A percentile compares a stretch with the other conserved stretches of the same genome.
Conservation (phyloP, 768 basidiomycete species). For the Tubosaeta sp. region DNA sequence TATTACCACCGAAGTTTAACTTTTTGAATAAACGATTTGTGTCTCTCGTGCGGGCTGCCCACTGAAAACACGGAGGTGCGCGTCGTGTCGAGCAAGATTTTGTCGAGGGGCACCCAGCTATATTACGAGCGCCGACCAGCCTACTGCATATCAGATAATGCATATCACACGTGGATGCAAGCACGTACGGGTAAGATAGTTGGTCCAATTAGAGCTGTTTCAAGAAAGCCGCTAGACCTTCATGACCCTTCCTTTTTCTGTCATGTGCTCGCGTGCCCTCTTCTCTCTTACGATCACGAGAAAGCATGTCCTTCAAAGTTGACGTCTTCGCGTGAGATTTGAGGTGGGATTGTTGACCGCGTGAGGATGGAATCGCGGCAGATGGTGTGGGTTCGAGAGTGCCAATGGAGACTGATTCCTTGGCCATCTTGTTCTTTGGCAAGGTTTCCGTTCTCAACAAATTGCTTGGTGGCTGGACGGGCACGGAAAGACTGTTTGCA, state of each 20-base stretch:
- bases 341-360: conserved; percentile 32
- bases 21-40: not conserved
- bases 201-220: conserved; percentile 13
- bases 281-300: conserved; percentile 50
- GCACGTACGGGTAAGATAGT: not conserved
- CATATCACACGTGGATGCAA: not conserved
- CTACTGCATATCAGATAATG: not conserved
- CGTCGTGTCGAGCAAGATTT: too few species aligned
- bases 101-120: too few species aligned
- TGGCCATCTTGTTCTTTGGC: not conserved
- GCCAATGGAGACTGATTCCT: not conserved
- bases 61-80: not conserved
- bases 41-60: not conserved
- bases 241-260: conserved; percentile 23
- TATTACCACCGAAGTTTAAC: not conserved
- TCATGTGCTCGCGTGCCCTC: conserved; percentile 22
- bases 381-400: not conserved
- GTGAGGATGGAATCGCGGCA: not conserved
- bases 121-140: not conserved
- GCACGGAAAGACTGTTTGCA: not conserved
- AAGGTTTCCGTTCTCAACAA: not conserved
- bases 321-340: conserved; percentile 40
- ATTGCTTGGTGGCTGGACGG: not conserved
- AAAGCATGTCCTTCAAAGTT: conserved; percentile 59
- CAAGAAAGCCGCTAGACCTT: conserved; percentile 51